Evolutionary conservation across 352 stramenopile genomes (phyloP), one percentile per base, ranked within the genome.

Genomic region (Poterioochromonas sp.): DNA sequence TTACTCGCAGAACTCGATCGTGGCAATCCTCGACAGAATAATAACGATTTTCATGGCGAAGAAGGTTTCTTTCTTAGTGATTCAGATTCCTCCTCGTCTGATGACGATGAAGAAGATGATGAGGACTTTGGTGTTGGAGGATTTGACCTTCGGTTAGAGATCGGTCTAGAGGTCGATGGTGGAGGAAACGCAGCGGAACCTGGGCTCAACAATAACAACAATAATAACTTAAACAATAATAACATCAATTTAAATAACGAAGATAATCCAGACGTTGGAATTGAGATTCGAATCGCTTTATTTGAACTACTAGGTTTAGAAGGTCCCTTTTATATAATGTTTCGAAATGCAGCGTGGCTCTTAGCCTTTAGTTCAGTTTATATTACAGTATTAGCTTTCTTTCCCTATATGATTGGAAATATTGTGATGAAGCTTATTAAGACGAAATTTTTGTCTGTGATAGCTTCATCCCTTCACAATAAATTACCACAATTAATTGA

Each of bases 31-130:
- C n/a, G n/a, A n/a, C n/a, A n/a, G n/a, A n/a, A n/a, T n/a, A n/a
- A n/a, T n/a, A n/a, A n/a, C n/a, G n/a, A n/a, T n/a, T n/a, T n/a
- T n/a, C n/a, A n/a, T n/a, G n/a, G n/a, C n/a, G n/a, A n/a, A n/a
- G n/a, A n/a, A n/a, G n/a, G n/a, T n/a, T n/a, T n/a, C n/a, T n/a
- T n/a, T n/a, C n/a, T n/a, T n/a, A n/a, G n/a, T n/a, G n/a, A n/a
- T n/a, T n/a, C n/a, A n/a, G n/a, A n/a, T n/a, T n/a, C n/a, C n/a
- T n/a, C n/a, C n/a, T n/a, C n/a, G n/a, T n/a, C n/a, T n/a, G n/a
- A n/a, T n/a, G 63, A 49, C 37, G n/a, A 43, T 73, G 63, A 73
- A n/a, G 63, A 73, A n/a, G 63, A 40, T 49, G 63, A 47, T 29
- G 63, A 73, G 40, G 63, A 47, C 63, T 8, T 32, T 20, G 37